These are phyloP conservation scores for Neodidymelliopsis sp. DNA, from an alignment of 2,329 filamentous ascomycete species.

Conservation along the genomic window DNA sequence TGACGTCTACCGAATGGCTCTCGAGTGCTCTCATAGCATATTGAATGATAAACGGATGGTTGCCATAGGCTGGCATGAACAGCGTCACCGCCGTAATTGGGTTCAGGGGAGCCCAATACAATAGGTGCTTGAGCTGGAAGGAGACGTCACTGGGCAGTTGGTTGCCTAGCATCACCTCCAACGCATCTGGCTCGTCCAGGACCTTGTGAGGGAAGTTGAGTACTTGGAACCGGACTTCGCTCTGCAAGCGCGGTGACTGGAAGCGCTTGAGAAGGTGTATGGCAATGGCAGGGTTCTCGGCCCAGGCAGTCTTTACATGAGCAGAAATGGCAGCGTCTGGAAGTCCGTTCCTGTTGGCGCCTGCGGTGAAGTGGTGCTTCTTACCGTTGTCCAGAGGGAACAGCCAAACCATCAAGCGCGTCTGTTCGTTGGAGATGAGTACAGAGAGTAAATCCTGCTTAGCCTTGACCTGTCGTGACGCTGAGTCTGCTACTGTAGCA, in stretches of 20 bases:
- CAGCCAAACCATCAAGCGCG: constrained; percentile 87
- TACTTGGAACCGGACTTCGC: constrained; percentile 80
- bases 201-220: constrained; percentile 85
- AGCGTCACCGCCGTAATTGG: constrained; percentile 92
- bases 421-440: constrained; percentile 84
- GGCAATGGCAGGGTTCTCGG: constrained; percentile 83
- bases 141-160: constrained; percentile 79
- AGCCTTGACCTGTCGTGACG: constrained; percentile 70
- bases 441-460: constrained; percentile 86
- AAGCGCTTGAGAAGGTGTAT: constrained; percentile 84
- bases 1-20: constrained; percentile 93
- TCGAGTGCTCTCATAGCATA: constrained; percentile 96
- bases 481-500: constrained; percentile 56
- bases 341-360: constrained; percentile 52
- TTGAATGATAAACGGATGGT: constrained; percentile 92
- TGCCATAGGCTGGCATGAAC: constrained; percentile 88
- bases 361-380: constrained; percentile 59
- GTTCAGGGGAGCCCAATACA: constrained; percentile 93
- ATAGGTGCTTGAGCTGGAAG: constrained; percentile 83
- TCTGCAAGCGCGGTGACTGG: constrained; percentile 73
- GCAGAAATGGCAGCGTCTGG: constrained; percentile 62
- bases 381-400: constrained; percentile 75
- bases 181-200: constrained; percentile 78
- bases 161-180: constrained; percentile 81
- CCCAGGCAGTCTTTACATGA: constrained; percentile 84